Conservation (phyloP, 116 monocot species). For the Papilionanthe hybrid region DNA sequence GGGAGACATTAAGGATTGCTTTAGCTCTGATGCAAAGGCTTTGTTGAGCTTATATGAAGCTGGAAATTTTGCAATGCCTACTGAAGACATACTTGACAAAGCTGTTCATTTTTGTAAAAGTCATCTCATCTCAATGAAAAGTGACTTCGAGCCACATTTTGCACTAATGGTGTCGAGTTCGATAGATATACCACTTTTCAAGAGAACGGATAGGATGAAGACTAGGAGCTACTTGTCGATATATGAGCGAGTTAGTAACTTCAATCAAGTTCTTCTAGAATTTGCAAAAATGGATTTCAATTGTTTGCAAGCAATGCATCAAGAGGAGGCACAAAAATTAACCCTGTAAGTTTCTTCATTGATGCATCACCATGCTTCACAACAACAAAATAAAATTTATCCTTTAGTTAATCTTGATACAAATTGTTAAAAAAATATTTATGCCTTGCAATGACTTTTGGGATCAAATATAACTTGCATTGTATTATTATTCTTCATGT, state of each 20-base stretch:
- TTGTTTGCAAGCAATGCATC: background rate
- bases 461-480: no score
- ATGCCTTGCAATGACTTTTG: no score
- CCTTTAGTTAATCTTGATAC: no score
- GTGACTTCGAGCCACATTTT: background rate
- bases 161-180: background rate
- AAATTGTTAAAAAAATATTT: no score
- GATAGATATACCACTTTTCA: background rate
- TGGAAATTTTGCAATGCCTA: background rate
- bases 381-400: background rate
- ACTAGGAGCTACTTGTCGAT: background rate
- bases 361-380: no score
- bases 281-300: slow-evolving; percentile 3
- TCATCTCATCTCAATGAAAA: background rate
- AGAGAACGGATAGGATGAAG: slow-evolving; percentile 1
- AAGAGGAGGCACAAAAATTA: background rate
- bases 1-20: background rate
- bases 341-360: background rate
- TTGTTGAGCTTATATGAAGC: slow-evolving; percentile 10
- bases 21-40: background rate
- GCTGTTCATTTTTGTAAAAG: background rate
- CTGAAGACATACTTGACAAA: background rate
- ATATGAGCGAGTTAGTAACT: background rate
- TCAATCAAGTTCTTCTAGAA: background rate
- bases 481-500: no score